phyloP scores from a whole-genome alignment of 805 yeast genomes.

The Candida glaebosa region DNA sequence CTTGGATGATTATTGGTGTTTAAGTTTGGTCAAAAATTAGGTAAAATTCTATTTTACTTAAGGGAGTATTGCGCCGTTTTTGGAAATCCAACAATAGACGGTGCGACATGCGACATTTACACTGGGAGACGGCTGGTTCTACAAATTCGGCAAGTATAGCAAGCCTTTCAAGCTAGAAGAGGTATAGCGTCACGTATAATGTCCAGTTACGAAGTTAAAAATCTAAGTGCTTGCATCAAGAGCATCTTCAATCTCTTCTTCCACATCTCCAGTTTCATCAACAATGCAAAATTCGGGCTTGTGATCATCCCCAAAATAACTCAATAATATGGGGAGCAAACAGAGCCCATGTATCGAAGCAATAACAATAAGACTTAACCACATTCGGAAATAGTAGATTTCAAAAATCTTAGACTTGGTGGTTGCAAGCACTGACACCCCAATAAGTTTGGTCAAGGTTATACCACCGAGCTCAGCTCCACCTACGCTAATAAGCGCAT shows the following conservation, averaged over 20 bases:
- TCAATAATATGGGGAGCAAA: slow-evolving; percentile 71
- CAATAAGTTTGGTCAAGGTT: slow-evolving; percentile 83
- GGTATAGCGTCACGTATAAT: too few species aligned
- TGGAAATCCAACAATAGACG: not conserved
- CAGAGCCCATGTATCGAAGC: slow-evolving; percentile 79
- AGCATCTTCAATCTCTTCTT: not conserved
- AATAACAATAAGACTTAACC: slow-evolving; percentile 73
- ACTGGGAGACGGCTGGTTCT: not conserved
- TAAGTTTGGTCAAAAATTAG: slow-evolving; percentile 1
- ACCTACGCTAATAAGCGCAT: slow-evolving; percentile 77
- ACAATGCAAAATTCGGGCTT: slow-evolving; percentile 3
- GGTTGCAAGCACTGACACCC: slow-evolving; percentile 81
- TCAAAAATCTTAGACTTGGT: slow-evolving; percentile 86
- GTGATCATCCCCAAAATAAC: slow-evolving; percentile 31
- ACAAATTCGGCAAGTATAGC: not conserved
- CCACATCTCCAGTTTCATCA: not conserved
- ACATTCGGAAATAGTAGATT: slow-evolving; percentile 90
- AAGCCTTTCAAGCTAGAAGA: too few species aligned
- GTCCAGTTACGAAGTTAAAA: too few species aligned
- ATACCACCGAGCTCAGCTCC: slow-evolving; percentile 90
- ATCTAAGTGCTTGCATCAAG: not conserved
- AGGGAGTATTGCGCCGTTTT: not conserved
- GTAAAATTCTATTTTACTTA: not conserved
- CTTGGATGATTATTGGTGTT: not conserved
- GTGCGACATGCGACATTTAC: not conserved